Evolutionary conservation across 192 early-diverging fungal genomes (phyloP).

Genomic region (Coemansia sp.): DNA sequence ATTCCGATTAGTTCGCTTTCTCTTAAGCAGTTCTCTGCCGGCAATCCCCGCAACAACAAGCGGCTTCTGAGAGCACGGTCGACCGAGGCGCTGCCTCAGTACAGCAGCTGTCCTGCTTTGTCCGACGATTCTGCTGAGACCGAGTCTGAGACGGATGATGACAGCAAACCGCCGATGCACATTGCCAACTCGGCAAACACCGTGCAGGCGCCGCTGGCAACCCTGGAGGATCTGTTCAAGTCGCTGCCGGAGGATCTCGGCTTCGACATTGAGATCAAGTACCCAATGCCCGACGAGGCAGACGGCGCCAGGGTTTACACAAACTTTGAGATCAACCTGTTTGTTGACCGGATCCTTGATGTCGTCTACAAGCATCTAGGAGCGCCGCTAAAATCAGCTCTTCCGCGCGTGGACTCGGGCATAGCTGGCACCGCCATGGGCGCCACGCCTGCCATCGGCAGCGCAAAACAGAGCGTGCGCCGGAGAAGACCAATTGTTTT

Average conservation of each 20-base stretch:
- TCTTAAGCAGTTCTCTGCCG: slow-evolving; percentile 67
- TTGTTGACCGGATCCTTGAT: slow-evolving; percentile 82
- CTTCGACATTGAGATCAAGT: slow-evolving; percentile 97
- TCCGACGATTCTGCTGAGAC: neutral
- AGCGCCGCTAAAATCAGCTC: neutral
- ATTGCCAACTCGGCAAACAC: slow-evolving; percentile 80
- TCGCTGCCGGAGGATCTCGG: slow-evolving; percentile 73
- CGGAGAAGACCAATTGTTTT: slow-evolving; percentile 78
- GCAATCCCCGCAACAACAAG: slow-evolving; percentile 47
- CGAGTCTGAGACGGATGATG: neutral
- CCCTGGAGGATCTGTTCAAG: slow-evolving; percentile 77
- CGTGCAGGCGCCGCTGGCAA: slow-evolving; percentile 86
- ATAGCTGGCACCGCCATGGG: neutral
- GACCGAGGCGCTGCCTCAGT: slow-evolving; percentile 18
- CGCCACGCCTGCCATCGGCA: slow-evolving; percentile 1
- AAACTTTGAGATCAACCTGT: slow-evolving; percentile 81
- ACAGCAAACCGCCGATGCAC: slow-evolving; percentile 44
- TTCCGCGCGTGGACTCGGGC: neutral
- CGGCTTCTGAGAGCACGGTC: slow-evolving; percentile 19
- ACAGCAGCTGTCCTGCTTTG: neutral
- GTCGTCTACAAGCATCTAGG: slow-evolving; percentile 61
- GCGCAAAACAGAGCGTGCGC: slow-evolving; percentile 13
- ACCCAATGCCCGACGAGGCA: slow-evolving; percentile 90
- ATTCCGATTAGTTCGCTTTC: slow-evolving; percentile 69
- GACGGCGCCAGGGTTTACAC: slow-evolving; percentile 68